A percentile compares a stretch with the other conserved stretches of the same genome.
Conservation (phyloP, 2,329 filamentous ascomycete genomes). For the Apiospora sp. region DNA sequence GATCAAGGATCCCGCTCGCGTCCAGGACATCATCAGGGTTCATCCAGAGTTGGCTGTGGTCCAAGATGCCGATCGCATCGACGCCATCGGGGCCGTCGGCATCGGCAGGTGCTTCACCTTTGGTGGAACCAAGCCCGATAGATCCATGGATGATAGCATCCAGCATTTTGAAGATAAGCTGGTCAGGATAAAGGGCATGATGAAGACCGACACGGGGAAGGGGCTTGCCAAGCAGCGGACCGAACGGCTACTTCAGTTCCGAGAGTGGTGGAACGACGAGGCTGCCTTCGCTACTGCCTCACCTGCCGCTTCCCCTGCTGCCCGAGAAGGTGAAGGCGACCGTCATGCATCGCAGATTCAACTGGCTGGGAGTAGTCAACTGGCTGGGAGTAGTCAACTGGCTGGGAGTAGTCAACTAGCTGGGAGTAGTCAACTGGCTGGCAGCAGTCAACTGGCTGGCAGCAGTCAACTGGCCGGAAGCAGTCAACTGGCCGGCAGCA, state of each 20-base stretch:
- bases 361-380: neutral
- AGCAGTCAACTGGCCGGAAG: no score
- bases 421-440: no score
- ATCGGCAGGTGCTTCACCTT: conserved; percentile 82
- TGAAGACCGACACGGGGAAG: conserved; percentile 67
- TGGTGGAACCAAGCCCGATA: conserved; percentile 67
- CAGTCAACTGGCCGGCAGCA: no score
- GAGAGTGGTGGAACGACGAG: conserved; percentile 67
- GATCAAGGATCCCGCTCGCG: conserved; percentile 66
- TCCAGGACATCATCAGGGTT: conserved; percentile 65
- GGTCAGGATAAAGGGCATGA: conserved; percentile 68
- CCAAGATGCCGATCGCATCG: conserved; percentile 92
- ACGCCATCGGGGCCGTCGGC: conserved; percentile 87
- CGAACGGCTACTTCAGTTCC: conserved; percentile 59
- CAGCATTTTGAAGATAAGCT: conserved; percentile 82
- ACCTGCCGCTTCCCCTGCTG: conserved; percentile 23
- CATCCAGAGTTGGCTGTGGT: conserved; percentile 84
- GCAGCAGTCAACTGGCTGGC: no score
- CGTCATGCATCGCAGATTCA: neutral
- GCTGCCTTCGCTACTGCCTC: conserved; percentile 36
- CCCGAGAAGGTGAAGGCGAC: neutral
- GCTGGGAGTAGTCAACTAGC: no score
- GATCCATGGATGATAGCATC: conserved; percentile 69
- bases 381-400: no score
- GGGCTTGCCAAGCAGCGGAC: conserved; percentile 62